Conservation (phyloP, 306 rosid species). For the Potentilla sterilis region DNA sequence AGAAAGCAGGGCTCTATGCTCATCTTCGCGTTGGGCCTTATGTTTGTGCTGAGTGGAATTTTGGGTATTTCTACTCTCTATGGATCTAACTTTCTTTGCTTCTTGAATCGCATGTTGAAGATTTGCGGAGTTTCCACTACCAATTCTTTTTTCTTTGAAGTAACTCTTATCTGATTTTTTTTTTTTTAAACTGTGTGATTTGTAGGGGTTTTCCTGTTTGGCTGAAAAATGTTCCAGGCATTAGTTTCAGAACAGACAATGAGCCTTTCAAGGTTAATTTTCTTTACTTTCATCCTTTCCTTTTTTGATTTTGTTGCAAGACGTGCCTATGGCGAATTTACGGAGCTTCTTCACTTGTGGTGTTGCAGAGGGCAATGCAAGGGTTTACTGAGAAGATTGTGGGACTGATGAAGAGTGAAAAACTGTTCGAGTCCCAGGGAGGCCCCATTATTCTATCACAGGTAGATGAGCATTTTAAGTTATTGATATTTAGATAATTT, state of each 20-base stretch:
- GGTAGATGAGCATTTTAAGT: conserved; percentile 39
- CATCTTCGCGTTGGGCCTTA: conserved; percentile 98
- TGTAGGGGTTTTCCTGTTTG: conserved; percentile 98
- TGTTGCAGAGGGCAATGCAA: conserved; percentile 90
- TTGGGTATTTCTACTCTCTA: conserved; percentile 58
- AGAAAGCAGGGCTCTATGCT: conserved; percentile 89
- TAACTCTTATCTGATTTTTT: background rate
- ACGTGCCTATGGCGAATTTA: background rate
- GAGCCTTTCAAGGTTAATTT: conserved; percentile 91
- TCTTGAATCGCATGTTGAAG: background rate
- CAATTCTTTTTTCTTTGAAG: background rate
- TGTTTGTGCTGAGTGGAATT: conserved; percentile 99
- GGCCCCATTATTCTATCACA: conserved; percentile 99
- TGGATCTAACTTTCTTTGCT: conserved; percentile 3
- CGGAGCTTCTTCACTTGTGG: conserved; percentile 17
- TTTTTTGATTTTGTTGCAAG: background rate
- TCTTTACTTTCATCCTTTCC: background rate
- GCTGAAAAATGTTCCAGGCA: conserved; percentile 96
- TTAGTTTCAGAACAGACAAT: conserved; percentile 97
- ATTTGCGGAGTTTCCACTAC: background rate
- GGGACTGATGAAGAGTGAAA: conserved; percentile 90
- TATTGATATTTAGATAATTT: background rate
- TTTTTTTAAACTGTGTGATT: conserved; percentile 14
- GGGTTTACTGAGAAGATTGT: conserved; percentile 94
- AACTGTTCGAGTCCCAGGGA: conserved; percentile 86